A percentile compares a stretch with the other conserved stretches of the same genome.
These are phyloP conservation scores for Eremothecium cymbalariae DNA, from an alignment of 1,139 yeast genomes.

Conservation along the genomic window DNA sequence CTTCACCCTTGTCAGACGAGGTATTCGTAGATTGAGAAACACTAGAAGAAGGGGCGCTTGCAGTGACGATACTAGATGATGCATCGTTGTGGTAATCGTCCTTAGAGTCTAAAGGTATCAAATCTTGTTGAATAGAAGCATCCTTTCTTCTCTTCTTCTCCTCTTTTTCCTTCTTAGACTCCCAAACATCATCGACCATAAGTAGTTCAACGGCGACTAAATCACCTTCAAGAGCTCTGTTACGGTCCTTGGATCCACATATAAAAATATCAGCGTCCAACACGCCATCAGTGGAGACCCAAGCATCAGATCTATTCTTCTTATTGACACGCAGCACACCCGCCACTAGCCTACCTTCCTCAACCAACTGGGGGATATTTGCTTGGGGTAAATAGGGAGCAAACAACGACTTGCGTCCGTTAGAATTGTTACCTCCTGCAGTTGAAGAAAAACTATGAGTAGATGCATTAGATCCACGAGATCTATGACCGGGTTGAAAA, in stretches of 20 bases:
- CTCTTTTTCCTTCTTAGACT: slow-evolving; percentile 89
- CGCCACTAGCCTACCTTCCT: slow-evolving; percentile 85
- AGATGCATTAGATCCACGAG: slow-evolving; percentile 56
- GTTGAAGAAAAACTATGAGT: slow-evolving; percentile 26
- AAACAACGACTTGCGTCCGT: slow-evolving; percentile 72
- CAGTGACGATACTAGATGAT: slow-evolving; percentile 33
- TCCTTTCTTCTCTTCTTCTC: slow-evolving; percentile 94
- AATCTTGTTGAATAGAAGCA: slow-evolving; percentile 30
- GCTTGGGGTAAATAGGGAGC: slow-evolving; percentile 96
- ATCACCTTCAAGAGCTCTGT: slow-evolving; percentile 95
- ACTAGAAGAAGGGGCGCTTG: slow-evolving; percentile 23
- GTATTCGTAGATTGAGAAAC: slow-evolving; percentile 14
- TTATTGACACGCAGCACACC: slow-evolving; percentile 91
- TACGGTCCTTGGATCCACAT: slow-evolving; percentile 98
- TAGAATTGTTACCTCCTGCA: slow-evolving; percentile 38
- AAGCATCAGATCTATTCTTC: slow-evolving; percentile 94
- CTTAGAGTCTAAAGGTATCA: slow-evolving; percentile 36
- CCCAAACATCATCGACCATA: slow-evolving; percentile 97
- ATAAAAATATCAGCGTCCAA: slow-evolving; percentile 94
- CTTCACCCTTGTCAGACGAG: slow-evolving; percentile 19
- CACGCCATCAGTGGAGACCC: slow-evolving; percentile 91
- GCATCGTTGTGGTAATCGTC: slow-evolving; percentile 70
- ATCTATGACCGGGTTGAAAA: slow-evolving; percentile 76
- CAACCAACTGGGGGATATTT: slow-evolving; percentile 77
- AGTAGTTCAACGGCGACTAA: slow-evolving; percentile 89